Base-by-base conservation (phyloP, 768 basidiomycete genomes). In the Psilocybe azurescens region DNA sequence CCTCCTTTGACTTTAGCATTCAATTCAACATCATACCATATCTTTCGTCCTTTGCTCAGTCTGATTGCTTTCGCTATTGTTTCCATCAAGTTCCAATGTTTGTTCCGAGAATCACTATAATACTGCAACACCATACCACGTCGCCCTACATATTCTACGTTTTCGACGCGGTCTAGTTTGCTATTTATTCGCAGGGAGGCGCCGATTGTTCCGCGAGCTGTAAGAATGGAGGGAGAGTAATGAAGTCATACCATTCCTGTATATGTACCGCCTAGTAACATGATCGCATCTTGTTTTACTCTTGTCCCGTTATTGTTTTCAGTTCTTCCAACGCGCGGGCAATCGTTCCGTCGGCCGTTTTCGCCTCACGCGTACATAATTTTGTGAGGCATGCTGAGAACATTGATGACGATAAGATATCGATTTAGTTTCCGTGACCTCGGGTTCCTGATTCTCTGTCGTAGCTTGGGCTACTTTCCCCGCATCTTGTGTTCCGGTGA, bases 181-280 rank as follows among this genome's bases (percentile, higher is more conserved):
- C 53, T 63, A 64, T 67, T 65, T 68, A 66, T 67, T 64, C 58
- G 52, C 50, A 56, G 62, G 62, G 63, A 46, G 58, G 49, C 58
- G 38, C 55, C 57, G 56, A 59, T 49, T 52, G 59, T 24, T 49
- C 54, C 64, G 48, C 65, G 64, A 47, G 61, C 13, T 74, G 70
- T 72, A 72, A 70, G 65, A 70, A 67, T 70, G 73, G 74, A 38
- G 68, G 64, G 65, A 66, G 69, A 64, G 63, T 69, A 70, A 74
- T 73, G 70, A 75, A 74, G 71, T 75, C 74, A 76, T 75, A 73
- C 70, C 69, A 68, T 72, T 65, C 65, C 62, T 75, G 74, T 77
- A 74, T 68, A 71, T 70, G 70, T 73, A 72, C 60, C 57, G 54
- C 62, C 60, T 72, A 69, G 67, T 69, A 68, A 68, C 70, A 62